Percentiles rank a stretch among this genome's conserved stretches.
Conservation (phyloP, 148 eudicot species). For the Arbutus unedo region DNA sequence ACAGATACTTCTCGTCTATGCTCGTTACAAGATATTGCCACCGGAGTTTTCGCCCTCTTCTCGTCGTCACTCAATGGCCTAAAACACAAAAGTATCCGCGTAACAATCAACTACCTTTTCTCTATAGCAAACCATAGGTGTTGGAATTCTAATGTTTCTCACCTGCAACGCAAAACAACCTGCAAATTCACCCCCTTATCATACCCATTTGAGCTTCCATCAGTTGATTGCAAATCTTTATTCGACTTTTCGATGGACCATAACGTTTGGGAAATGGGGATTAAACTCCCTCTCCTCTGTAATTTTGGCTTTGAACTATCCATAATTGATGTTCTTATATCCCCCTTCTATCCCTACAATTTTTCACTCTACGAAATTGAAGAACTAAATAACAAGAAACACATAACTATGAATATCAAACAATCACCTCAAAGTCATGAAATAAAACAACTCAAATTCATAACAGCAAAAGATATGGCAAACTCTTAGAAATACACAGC, state of each 20-base stretch:
- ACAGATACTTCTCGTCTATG: slow-evolving; percentile 21
- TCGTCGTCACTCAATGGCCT: slow-evolving; percentile 42
- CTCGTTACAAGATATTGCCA: slow-evolving; percentile 30
- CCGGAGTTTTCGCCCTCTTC: slow-evolving; percentile 15
- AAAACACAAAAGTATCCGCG: slow-evolving; percentile 7
- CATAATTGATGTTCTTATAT: slow-evolving; percentile 18
- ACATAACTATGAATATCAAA: not conserved
- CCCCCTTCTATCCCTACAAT: slow-evolving; percentile 10
- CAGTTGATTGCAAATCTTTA: slow-evolving; percentile 14
- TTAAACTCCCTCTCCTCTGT: slow-evolving; percentile 22
- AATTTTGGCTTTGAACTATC: slow-evolving; percentile 21
- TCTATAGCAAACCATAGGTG: not conserved
- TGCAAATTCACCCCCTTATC: slow-evolving; percentile 31
- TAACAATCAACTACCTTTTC: not conserved
- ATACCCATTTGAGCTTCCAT: slow-evolving; percentile 13
- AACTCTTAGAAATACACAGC: not conserved
- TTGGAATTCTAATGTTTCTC: not conserved
- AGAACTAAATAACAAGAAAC: not conserved
- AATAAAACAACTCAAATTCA: not conserved
- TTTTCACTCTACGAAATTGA: not conserved
- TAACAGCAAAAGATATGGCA: not conserved
- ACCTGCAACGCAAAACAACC: slow-evolving; percentile 39
- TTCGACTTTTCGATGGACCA: slow-evolving; percentile 21
- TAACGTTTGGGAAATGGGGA: slow-evolving; percentile 18
- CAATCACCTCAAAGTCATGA: not conserved